Percentiles rank a stretch among this genome's conserved stretches.
These are phyloP conservation scores for Aspergillus sp. DNA, from an alignment of 2,329 filamentous ascomycete genomes.

Conservation along the genomic window DNA sequence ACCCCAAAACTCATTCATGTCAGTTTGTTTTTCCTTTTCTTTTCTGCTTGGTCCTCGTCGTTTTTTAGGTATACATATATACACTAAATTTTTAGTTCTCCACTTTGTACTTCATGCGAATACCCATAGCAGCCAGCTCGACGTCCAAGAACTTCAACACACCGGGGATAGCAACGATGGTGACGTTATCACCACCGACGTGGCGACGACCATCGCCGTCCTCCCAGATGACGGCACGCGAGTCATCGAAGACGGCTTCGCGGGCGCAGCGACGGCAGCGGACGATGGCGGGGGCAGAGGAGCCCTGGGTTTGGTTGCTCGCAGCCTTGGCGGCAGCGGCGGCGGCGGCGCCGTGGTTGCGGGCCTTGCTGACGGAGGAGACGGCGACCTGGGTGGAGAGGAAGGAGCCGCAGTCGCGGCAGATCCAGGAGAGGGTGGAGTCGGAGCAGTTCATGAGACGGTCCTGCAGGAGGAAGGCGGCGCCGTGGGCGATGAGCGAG, in stretches of 20 bases:
- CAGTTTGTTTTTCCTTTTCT: background rate
- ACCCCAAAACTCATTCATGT: constrained; percentile 7
- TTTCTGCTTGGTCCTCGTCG: background rate
- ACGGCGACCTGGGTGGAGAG: constrained; percentile 69
- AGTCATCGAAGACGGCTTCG: constrained; percentile 59
- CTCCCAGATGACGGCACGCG: constrained; percentile 78
- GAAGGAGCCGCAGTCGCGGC: constrained; percentile 85
- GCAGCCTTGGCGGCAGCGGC: constrained; percentile 32
- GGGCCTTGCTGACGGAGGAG: constrained; percentile 27
- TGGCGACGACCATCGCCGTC: constrained; percentile 82
- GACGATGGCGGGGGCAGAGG: constrained; percentile 56
- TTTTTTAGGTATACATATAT: background rate
- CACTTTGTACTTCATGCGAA: constrained; percentile 90
- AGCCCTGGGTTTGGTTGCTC: constrained; percentile 34
- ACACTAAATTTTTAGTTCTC: constrained; percentile 36
- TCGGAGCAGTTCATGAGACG: constrained; percentile 96
- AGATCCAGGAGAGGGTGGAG: constrained; percentile 86
- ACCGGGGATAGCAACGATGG: constrained; percentile 86
- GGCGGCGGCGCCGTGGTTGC: constrained; percentile 29
- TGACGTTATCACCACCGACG: constrained; percentile 86
- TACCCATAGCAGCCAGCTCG: constrained; percentile 93
- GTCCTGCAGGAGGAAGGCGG: constrained; percentile 91
- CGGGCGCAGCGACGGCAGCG: constrained; percentile 79
- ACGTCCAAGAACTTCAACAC: constrained; percentile 93
- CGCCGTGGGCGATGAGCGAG: constrained; percentile 89